A percentile compares a stretch with the other conserved stretches of the same genome.
Evolutionary conservation across 371 early-diverging fungal species (phyloP).

Genomic region (Cokeromyces recurvatus): DNA sequence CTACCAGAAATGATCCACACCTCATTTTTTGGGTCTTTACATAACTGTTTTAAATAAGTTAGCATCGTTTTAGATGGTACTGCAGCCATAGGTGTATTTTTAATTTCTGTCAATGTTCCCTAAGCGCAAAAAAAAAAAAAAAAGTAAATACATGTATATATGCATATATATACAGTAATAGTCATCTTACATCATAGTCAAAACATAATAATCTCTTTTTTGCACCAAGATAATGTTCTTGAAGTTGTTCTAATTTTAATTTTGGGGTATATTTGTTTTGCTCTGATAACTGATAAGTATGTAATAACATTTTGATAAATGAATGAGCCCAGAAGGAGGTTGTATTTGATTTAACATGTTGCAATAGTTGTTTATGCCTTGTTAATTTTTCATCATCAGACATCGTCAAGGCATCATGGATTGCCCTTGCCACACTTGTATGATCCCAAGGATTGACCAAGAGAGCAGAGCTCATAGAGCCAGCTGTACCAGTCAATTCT

Average conservation of each 20-base stretch:
- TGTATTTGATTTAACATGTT: conserved; percentile 87
- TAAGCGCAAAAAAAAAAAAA: conserved; percentile 32
- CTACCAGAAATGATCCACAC: conserved; percentile 95
- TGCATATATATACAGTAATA: neutral
- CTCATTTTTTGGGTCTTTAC: conserved; percentile 73
- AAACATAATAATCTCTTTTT: conserved; percentile 75
- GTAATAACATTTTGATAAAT: conserved; percentile 64
- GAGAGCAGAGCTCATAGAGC: conserved; percentile 84
- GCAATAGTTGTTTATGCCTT: conserved; percentile 83
- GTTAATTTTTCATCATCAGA: conserved; percentile 70
- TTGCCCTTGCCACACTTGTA: conserved; percentile 86
- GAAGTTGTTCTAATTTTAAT: conserved; percentile 47
- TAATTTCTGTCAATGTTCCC: conserved; percentile 82
- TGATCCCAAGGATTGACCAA: conserved; percentile 98
- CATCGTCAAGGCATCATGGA: conserved; percentile 88
- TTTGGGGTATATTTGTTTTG: conserved; percentile 64
- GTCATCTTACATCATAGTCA: conserved; percentile 74
- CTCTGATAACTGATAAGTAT: conserved; percentile 43
- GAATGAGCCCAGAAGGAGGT: conserved; percentile 89
- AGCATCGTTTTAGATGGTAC: conserved; percentile 66
- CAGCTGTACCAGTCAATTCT: conserved; percentile 97
- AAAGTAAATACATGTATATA: neutral
- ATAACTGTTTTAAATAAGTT: conserved; percentile 56
- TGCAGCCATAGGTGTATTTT: conserved; percentile 63
- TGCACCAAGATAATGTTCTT: conserved; percentile 45